Evolutionary conservation across 23 red algal genomes (phyloP).

Genomic region (Gracilariopsis chorda): DNA sequence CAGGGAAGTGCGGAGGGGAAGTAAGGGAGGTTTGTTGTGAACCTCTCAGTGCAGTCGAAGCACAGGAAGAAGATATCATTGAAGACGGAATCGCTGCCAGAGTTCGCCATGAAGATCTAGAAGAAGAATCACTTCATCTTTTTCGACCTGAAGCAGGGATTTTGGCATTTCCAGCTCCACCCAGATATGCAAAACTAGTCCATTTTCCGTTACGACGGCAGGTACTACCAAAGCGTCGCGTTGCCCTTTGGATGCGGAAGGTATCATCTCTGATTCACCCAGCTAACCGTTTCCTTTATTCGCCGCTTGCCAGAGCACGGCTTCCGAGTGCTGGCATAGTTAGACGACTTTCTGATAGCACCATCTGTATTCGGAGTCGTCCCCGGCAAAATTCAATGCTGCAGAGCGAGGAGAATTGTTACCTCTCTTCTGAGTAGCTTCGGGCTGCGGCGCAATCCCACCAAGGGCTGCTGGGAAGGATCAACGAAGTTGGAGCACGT

Average conservation of each 20-base stretch:
- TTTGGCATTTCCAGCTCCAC: not conserved
- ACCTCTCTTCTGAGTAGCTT: not conserved
- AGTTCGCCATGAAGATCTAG: not conserved
- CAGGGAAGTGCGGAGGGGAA: not conserved
- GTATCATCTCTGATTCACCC: not conserved
- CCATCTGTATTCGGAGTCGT: not conserved
- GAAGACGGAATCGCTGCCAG: not conserved
- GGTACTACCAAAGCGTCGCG: not conserved
- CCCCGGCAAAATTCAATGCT: not conserved
- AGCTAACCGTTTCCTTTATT: not conserved
- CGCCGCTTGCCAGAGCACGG: not conserved
- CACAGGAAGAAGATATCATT: not conserved
- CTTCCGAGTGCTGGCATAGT: not conserved
- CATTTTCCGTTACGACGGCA: not conserved
- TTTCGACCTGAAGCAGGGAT: not conserved
- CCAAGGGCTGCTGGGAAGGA: not conserved
- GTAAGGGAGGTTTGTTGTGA: conserved; percentile 21
- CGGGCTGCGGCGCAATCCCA: not conserved
- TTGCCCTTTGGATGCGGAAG: not conserved
- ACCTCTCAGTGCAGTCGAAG: not conserved
- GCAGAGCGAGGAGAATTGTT: not conserved
- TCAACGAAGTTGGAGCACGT: not conserved
- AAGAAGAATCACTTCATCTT: not conserved
- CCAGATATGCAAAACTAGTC: not conserved
- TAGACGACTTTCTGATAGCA: not conserved